Evolutionary conservation across 1,284 basidiomycete species (phyloP).

Genomic region (Ustilago nuda): DNA sequence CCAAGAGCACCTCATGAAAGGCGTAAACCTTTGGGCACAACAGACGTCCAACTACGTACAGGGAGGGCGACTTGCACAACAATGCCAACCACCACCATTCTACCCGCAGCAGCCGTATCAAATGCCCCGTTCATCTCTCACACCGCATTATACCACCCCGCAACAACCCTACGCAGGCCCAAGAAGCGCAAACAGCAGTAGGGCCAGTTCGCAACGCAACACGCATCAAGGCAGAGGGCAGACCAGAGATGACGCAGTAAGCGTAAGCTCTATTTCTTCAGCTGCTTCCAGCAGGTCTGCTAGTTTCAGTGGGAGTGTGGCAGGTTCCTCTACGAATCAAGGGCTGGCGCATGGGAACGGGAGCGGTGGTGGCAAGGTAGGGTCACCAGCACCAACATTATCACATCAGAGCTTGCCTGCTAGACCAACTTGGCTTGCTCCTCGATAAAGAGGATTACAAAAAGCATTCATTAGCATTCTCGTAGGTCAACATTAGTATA

Average conservation of each 20-base stretch:
- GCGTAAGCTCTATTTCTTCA: slow-evolving; percentile 29
- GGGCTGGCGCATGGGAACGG: background rate
- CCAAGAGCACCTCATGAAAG: slow-evolving; percentile 24
- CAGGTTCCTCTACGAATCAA: background rate
- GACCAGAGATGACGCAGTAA: slow-evolving; percentile 24
- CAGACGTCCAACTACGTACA: slow-evolving; percentile 23
- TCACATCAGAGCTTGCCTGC: slow-evolving; percentile 42
- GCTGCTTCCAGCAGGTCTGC: slow-evolving; percentile 30
- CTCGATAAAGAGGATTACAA: background rate
- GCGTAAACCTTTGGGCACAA: slow-evolving; percentile 39
- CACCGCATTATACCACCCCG: slow-evolving; percentile 9
- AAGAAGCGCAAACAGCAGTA: slow-evolving; percentile 27
- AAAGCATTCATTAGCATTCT: slow-evolving; percentile 1
- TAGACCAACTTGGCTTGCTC: slow-evolving; percentile 36
- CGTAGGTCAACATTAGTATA: background rate
- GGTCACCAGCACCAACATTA: background rate
- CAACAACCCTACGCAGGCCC: slow-evolving; percentile 4
- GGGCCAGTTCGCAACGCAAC: slow-evolving; percentile 31
- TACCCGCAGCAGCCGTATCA: slow-evolving; percentile 11
- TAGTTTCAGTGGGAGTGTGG: slow-evolving; percentile 28
- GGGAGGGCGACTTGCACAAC: slow-evolving; percentile 8
- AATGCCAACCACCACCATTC: slow-evolving; percentile 11
- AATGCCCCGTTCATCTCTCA: slow-evolving; percentile 1
- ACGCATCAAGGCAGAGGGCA: background rate
- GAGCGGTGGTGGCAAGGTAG: background rate